Conservation (phyloP, 257 asterid species). For the Solanum paucissectum region DNA sequence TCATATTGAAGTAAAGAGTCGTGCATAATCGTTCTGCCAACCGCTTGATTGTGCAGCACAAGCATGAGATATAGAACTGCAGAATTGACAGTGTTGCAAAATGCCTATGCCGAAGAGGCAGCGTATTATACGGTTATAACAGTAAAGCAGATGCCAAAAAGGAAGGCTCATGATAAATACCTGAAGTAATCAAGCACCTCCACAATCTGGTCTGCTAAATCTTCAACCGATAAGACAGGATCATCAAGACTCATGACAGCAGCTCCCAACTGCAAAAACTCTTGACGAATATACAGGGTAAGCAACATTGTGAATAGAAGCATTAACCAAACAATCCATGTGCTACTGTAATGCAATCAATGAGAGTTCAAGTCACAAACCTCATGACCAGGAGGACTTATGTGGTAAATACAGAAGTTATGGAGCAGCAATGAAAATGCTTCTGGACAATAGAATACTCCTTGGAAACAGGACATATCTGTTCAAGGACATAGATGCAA, state of each 20-base stretch:
- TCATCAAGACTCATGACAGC: slow-evolving; percentile 22
- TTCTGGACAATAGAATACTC: slow-evolving; percentile 41
- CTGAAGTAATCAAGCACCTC: slow-evolving; percentile 43
- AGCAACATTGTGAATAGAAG: slow-evolving; percentile 4
- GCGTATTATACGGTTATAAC: not conserved
- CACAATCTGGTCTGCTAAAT: slow-evolving; percentile 38
- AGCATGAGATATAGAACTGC: not conserved
- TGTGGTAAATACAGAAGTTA: slow-evolving; percentile 47
- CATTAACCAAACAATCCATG: not conserved
- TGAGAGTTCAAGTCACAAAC: slow-evolving; percentile 14
- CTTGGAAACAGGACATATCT: slow-evolving; percentile 52
- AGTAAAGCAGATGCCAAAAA: not conserved
- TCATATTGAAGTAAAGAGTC: not conserved
- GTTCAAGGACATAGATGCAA: slow-evolving; percentile 10
- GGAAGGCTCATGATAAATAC: slow-evolving; percentile 7
- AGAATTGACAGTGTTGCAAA: not conserved
- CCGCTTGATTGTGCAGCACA: not conserved
- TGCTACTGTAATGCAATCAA: not conserved
- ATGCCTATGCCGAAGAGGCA: not conserved
- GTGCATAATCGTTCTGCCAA: not conserved
- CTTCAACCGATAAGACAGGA: slow-evolving; percentile 29
- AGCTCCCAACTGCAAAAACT: slow-evolving; percentile 39
- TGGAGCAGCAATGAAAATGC: slow-evolving; percentile 41
- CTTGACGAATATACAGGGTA: slow-evolving; percentile 8
- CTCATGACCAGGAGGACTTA: slow-evolving; percentile 49